Percentiles rank a stretch among this genome's conserved stretches.
Conservation (phyloP, 2,329 filamentous ascomycete species). For the Trichophyton schoenleinii region DNA sequence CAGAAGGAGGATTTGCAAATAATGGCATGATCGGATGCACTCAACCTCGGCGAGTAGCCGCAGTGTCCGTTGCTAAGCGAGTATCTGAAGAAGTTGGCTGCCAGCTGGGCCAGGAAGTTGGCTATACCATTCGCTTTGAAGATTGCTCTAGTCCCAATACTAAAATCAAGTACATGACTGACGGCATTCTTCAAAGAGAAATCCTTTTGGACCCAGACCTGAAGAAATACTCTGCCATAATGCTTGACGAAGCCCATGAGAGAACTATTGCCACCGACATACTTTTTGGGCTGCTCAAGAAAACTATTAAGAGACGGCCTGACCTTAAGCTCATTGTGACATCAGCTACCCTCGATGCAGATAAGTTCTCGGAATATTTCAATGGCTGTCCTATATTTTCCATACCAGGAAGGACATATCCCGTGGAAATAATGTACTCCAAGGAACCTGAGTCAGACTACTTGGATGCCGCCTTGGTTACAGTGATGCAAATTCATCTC, state of each 20-base stretch:
- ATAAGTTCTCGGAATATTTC: slow-evolving; percentile 95
- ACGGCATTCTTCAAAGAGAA: slow-evolving; percentile 94
- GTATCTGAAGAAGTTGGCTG: slow-evolving; percentile 94
- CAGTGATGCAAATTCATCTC: slow-evolving; percentile 95
- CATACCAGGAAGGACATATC: slow-evolving; percentile 87
- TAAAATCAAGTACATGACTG: slow-evolving; percentile 98
- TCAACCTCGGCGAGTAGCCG: slow-evolving; percentile 89
- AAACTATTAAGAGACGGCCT: slow-evolving; percentile 70
- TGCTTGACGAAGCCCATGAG: slow-evolving; percentile 97
- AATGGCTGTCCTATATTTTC: slow-evolving; percentile 93
- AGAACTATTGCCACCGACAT: slow-evolving; percentile 93
- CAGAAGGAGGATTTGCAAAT: slow-evolving; percentile 80
- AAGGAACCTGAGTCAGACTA: slow-evolving; percentile 93
- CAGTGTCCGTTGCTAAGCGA: slow-evolving; percentile 95
- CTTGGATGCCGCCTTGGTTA: slow-evolving; percentile 82
- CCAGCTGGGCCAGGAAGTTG: slow-evolving; percentile 78
- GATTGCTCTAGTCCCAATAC: slow-evolving; percentile 80
- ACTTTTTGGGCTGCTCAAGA: slow-evolving; percentile 85
- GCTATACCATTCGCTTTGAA: slow-evolving; percentile 95
- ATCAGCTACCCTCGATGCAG: slow-evolving; percentile 87
- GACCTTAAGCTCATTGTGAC: slow-evolving; percentile 95
- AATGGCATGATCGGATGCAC: slow-evolving; percentile 89
- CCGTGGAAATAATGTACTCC: slow-evolving; percentile 91
- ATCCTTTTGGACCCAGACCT: slow-evolving; percentile 85
- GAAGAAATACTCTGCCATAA: slow-evolving; percentile 85